A percentile compares a stretch with the other conserved stretches of the same genome.
Conservation (phyloP, 1,284 basidiomycete genomes). For the Tylopilus sp. region DNA sequence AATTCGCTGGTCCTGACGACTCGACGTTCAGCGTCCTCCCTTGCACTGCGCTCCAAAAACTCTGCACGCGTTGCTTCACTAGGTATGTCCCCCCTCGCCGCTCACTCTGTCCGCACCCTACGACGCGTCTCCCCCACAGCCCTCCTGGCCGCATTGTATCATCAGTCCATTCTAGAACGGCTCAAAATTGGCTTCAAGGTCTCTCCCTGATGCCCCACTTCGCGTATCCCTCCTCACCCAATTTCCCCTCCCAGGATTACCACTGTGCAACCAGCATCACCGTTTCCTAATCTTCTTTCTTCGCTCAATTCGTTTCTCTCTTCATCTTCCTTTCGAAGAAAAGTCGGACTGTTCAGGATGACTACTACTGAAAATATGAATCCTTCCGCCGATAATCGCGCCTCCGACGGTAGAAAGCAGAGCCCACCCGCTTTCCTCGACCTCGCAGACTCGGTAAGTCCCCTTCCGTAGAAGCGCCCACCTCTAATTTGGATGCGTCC, state of each 20-base stretch:
- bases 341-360: constrained; percentile 59
- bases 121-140: constrained; percentile 26
- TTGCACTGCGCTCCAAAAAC: constrained; percentile 35
- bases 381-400: constrained; percentile 65
- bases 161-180: constrained; percentile 75
- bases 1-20: constrained; percentile 35
- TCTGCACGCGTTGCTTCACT: constrained; percentile 46
- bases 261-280: constrained; percentile 67
- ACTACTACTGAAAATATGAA: constrained; percentile 64
- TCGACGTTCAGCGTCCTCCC: constrained; percentile 38
- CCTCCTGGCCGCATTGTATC: constrained; percentile 61
- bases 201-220: constrained; percentile 21
- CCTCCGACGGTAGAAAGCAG: constrained; percentile 69
- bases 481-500: constrained; percentile 16
- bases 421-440: constrained; percentile 86
- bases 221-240: constrained; percentile 8
- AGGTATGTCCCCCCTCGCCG: constrained; percentile 19
- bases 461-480: constrained; percentile 17
- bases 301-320: constrained; percentile 54
- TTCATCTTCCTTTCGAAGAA: constrained; percentile 47
- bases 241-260: constrained; percentile 42
- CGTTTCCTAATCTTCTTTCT: constrained; percentile 52
- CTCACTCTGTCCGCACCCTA: constrained; percentile 14
- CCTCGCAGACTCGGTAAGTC: constrained; percentile 81
- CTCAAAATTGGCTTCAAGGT: constrained; percentile 72